Evolutionary conservation across 352 stramenopile species (phyloP), one percentile per base, ranked within the genome.

Genomic region (Phytopythium sindhum): DNA sequence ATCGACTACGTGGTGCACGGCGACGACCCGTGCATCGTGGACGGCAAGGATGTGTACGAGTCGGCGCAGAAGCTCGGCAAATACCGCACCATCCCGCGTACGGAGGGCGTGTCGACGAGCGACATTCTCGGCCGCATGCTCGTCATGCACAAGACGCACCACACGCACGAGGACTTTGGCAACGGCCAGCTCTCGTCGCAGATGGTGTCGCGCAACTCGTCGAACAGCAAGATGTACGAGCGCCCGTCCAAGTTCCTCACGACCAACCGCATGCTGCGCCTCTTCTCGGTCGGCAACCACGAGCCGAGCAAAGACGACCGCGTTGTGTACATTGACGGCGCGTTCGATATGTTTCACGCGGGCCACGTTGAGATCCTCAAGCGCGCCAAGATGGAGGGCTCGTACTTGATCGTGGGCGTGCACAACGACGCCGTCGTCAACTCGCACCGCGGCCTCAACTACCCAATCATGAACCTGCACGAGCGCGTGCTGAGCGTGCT

Each of bases 1-100:
- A 98, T 99, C 57, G 97, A 99, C 79, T 99, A 98, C 73, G 95
- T 99, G 4, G 95, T 99, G 42, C 97, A 99, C 77, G 97, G 97
- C 63, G 97, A 99, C 74, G 97, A 99, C 74, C 97, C 97, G 44
- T 99, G 97, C 81, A 98, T 99, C 63, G 96, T 99, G 4, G 95
- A 99, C 80, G 96, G 96, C 45, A 98, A 98, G 75, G 97, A 99
- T 77, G 97, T 99, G 44, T 99, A 99, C 74, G 97, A 97, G 67
- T 89, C 91, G 57, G 97, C 97, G 17, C 98, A 99, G 75, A 90
- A 91, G 68, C 83, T 97, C 58, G 97, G 96, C 68, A 98, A 97
- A 75, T 99, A 98, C 81, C 80, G 93, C 61, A 98, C 86, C 42
- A 99, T 99, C 73, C 97, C 97, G 26, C 86, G 94, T 45, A 98